Percentiles rank a stretch among this genome's conserved stretches.
Evolutionary conservation across 202 grass and related monocot genomes (phyloP).

Genomic region (Panicum hallii): DNA sequence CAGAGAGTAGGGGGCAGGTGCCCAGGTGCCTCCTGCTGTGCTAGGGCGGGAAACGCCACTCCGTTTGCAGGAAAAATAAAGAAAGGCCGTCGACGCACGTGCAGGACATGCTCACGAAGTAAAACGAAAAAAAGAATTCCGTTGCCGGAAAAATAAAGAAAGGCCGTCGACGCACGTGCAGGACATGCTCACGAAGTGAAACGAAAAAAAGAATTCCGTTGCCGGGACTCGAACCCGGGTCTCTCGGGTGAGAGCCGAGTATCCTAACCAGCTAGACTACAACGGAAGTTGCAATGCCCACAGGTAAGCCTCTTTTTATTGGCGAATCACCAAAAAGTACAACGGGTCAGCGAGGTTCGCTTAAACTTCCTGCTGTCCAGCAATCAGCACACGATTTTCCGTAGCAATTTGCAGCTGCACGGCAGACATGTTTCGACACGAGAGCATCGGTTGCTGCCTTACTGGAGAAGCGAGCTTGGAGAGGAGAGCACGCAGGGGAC

Average conservation of each 20-base stretch:
- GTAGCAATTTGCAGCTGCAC: background rate
- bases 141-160: too few relatives aligned
- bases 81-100: too few relatives aligned
- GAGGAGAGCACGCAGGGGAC: background rate
- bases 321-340: background rate
- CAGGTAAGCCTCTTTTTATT: accelerated
- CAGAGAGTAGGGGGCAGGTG: too few relatives aligned
- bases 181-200: too few relatives aligned
- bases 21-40: too few relatives aligned
- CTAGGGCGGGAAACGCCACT: too few relatives aligned
- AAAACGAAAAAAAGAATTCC: background rate
- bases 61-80: too few relatives aligned
- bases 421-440: background rate
- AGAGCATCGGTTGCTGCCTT: background rate
- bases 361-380: too few relatives aligned
- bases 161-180: too few relatives aligned
- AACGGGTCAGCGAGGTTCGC: background rate
- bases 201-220: background rate
- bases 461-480: background rate
- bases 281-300: background rate
- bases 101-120: too few relatives aligned
- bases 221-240: conserved; percentile 69
- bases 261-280: conserved; percentile 91
- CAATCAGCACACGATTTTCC: background rate
- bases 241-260: conserved; percentile 78